These are phyloP conservation scores for Phytopythium helicoides DNA, from an alignment of 352 stramenopile species.

Conservation along the genomic window DNA sequence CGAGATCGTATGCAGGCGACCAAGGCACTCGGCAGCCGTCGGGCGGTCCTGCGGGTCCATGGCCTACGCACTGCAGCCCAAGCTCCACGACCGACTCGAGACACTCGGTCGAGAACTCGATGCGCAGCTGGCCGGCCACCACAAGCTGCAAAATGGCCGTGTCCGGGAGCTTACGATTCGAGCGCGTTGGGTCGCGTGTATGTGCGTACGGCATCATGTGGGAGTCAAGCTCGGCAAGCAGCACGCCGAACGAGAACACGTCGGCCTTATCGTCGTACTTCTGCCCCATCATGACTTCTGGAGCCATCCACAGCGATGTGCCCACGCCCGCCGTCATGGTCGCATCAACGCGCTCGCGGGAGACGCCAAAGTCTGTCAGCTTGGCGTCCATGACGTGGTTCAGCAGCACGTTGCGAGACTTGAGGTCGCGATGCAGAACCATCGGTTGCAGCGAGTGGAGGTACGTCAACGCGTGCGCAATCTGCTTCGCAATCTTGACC, in stretches of 20 bases:
- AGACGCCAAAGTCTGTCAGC: constrained; percentile 45
- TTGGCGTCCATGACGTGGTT: constrained; percentile 33
- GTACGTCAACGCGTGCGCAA: constrained; percentile 38
- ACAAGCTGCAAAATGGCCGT: constrained; percentile 51
- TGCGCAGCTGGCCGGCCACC: constrained; percentile 35
- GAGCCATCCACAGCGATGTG: constrained; percentile 17
- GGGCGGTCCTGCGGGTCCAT: constrained; percentile 40
- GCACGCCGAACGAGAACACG: constrained; percentile 47
- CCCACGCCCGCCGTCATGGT: constrained; percentile 46
- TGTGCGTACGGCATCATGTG: constrained; percentile 33
- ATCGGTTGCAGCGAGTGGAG: constrained; percentile 38
- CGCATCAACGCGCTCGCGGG: constrained; percentile 27
- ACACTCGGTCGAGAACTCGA: constrained; percentile 27
- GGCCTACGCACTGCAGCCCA: constrained; percentile 31
- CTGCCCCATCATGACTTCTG: constrained; percentile 45
- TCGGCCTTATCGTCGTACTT: constrained; percentile 44
- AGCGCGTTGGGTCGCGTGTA: constrained; percentile 28
- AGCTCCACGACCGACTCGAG: constrained; percentile 29
- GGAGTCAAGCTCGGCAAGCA: constrained; percentile 45
- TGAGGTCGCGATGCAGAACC: constrained; percentile 49
- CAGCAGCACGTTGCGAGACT: constrained; percentile 51
- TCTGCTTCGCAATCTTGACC: constrained; percentile 33
- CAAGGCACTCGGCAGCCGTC: constrained; percentile 32
- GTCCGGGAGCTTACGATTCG: constrained; percentile 36
- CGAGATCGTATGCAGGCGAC: constrained; percentile 33